Evolutionary conservation across 164 flowering plant genomes (phyloP).

Genomic region (Aristolochia fimbriata): DNA sequence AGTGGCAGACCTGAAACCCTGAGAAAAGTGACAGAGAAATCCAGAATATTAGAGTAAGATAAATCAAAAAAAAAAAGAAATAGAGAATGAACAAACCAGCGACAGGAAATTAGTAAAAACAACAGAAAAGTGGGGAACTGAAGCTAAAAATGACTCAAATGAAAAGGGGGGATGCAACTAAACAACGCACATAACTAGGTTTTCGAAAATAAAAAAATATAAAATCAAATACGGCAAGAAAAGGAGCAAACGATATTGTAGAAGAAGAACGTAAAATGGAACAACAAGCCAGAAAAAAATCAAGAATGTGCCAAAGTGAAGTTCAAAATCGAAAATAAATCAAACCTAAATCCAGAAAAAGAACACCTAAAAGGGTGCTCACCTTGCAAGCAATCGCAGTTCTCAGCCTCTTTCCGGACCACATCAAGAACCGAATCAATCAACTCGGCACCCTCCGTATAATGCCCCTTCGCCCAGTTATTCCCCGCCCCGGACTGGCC

Average conservation of each 20-base stretch:
- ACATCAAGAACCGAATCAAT: constrained; percentile 44
- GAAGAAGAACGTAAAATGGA: too few species aligned
- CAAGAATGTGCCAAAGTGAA: too few species aligned
- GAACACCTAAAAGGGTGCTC: background rate
- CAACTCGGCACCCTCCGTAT: constrained; percentile 39
- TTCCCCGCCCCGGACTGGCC: constrained; percentile 43
- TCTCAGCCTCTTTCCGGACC: constrained; percentile 38
- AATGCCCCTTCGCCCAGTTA: constrained; percentile 43
- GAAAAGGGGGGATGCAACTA: too few species aligned
- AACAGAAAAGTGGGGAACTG: background rate
- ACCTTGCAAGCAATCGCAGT: constrained; percentile 41
- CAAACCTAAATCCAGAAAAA: too few species aligned
- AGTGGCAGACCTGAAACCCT: constrained; percentile 43
- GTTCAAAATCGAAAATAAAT: too few species aligned
- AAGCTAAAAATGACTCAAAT: too few species aligned
- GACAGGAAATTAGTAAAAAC: background rate
- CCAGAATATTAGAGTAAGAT: background rate
- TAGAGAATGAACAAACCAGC: background rate
- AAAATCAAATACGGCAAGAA: too few species aligned
- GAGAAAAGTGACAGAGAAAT: background rate
- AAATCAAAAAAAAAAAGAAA: background rate
- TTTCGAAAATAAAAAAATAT: too few species aligned
- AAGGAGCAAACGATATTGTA: too few species aligned
- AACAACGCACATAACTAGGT: too few species aligned
- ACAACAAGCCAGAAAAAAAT: too few species aligned